Conservation (phyloP, 768 basidiomycete genomes). For the Dioszegia hungarica region DNA sequence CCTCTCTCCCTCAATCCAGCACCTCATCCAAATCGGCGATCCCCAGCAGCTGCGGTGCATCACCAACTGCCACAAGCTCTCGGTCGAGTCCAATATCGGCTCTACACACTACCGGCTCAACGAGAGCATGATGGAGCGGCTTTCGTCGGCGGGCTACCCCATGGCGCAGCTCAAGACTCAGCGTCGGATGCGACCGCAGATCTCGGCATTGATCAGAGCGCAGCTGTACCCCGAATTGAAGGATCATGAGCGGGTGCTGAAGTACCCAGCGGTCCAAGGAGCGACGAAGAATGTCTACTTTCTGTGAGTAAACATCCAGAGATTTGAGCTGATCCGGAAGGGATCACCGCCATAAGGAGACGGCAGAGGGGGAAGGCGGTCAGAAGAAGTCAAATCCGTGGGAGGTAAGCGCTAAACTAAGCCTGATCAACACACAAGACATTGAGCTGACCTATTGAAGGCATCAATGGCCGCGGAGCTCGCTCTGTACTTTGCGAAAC, state of each 20-base stretch:
- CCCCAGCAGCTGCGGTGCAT: slow-evolving; percentile 64
- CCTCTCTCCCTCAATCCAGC: slow-evolving; percentile 53
- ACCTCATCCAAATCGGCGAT: slow-evolving; percentile 75
- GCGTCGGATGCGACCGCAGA: slow-evolving; percentile 67
- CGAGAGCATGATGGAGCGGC: slow-evolving; percentile 70
- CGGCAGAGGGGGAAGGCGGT: slow-evolving; percentile 60
- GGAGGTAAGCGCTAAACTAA: slow-evolving; percentile 54
- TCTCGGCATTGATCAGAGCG: slow-evolving; percentile 50
- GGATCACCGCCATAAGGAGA: slow-evolving; percentile 61
- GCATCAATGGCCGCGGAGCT: slow-evolving; percentile 56
- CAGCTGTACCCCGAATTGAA: slow-evolving; percentile 9
- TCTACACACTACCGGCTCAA: slow-evolving; percentile 61
- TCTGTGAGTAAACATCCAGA: slow-evolving; percentile 42
- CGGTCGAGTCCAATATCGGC: slow-evolving; percentile 44
- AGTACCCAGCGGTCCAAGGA: slow-evolving; percentile 50
- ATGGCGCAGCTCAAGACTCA: slow-evolving; percentile 72
- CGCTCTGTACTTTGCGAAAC: slow-evolving; percentile 57
- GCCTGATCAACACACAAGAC: too few relatives aligned
- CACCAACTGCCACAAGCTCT: slow-evolving; percentile 2
- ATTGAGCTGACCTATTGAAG: too few relatives aligned
- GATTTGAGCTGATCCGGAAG: background rate
- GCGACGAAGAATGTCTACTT: slow-evolving; percentile 65
- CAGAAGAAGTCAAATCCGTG: slow-evolving; percentile 63
- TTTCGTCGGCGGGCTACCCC: slow-evolving; percentile 56
- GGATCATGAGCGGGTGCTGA: slow-evolving; percentile 5